Base-by-base conservation (phyloP, 1,284 basidiomycete species). In the Cutaneotrichosporon sp. region DNA sequence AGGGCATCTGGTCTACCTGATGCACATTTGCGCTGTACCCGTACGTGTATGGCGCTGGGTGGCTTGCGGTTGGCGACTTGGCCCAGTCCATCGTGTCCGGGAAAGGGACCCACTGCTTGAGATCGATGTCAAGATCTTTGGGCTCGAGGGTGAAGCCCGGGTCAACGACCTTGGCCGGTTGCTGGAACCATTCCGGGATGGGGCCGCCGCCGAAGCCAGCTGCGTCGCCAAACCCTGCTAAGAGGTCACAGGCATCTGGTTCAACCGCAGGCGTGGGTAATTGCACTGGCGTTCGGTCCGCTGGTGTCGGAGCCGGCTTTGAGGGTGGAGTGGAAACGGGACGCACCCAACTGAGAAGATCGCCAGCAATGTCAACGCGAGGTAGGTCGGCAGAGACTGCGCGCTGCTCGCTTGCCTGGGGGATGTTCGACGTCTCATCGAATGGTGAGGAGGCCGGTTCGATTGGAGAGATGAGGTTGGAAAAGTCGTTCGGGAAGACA, bases 281-380 rank as follows among this genome's bases (percentile, higher is more conserved):
- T 20, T 16, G 42, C 29, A n/a, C 27, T 16, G 11, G 22, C 38
- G 14, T 22, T 16, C 2, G 24, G 24, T 41, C 22, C 24, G 38
- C 22, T 32, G 29, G 29, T 31, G 29, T 31, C 29, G 29, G 29
- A 19, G 42, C 42, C n/a, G n/a, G 43, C 27, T 45, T 45, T 16
- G 41, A 37, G 19, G 50, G 50, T 22, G 50, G 50, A n/a, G 50
- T 43, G 3, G 50, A 51, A 7, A 39, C 16, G 2, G 50, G 50
- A 14, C 50, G 50, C 6, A 26, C 26, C 50, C 50, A 51, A 35
- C 32, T 43, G 29, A 32, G 25, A 2, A 27, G n/a, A 12, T 24
- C 24, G 5, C 27, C 14, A 19, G 34, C 14, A 16, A 29, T 12
- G 24, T 35, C 34, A 34, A 24, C 20, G 17, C 35, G 34, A 12